Evolutionary conservation across 1,139 yeast genomes (phyloP).

Genomic region (Kluyveromyces sp.): DNA sequence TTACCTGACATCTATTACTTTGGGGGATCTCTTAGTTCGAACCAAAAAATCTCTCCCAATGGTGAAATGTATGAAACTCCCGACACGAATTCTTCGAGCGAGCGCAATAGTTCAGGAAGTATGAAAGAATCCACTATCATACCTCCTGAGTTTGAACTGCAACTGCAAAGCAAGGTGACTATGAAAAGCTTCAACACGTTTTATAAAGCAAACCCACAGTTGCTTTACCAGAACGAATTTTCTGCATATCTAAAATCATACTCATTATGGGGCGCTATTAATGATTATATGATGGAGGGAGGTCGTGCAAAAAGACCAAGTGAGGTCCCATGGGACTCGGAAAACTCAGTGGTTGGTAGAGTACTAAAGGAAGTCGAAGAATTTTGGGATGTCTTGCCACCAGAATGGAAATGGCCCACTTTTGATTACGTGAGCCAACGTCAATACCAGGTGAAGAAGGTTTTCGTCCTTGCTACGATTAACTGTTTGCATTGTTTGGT

Average conservation of each 20-base stretch:
- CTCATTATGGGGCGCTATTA: conserved; percentile 11
- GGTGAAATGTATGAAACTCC: neutral
- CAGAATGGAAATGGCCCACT: conserved; percentile 10
- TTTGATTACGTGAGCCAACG: neutral
- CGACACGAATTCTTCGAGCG: neutral
- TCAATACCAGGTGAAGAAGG: conserved; percentile 3
- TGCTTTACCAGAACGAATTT: neutral
- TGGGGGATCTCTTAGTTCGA: neutral
- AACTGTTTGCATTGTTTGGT: conserved; percentile 9
- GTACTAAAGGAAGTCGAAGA: conserved; percentile 6
- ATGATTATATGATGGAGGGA: conserved; percentile 8
- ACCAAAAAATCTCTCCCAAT: neutral
- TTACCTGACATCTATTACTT: conserved; percentile 6
- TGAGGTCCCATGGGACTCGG: conserved; percentile 11
- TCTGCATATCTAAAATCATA: conserved; percentile 4
- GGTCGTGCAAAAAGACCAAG: conserved; percentile 1
- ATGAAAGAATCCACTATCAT: neutral
- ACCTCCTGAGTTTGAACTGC: neutral
- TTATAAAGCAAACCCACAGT: neutral
- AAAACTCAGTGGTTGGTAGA: conserved; percentile 8
- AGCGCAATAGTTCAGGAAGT: neutral
- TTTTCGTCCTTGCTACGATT: conserved; percentile 4
- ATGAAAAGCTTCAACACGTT: conserved; percentile 1
- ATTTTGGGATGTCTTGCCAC: conserved; percentile 8
- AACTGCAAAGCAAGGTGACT: conserved; percentile 1